These are phyloP conservation scores for Kodamaea hsintzibuensis DNA, from an alignment of 805 yeast genomes.

Conservation along the genomic window DNA sequence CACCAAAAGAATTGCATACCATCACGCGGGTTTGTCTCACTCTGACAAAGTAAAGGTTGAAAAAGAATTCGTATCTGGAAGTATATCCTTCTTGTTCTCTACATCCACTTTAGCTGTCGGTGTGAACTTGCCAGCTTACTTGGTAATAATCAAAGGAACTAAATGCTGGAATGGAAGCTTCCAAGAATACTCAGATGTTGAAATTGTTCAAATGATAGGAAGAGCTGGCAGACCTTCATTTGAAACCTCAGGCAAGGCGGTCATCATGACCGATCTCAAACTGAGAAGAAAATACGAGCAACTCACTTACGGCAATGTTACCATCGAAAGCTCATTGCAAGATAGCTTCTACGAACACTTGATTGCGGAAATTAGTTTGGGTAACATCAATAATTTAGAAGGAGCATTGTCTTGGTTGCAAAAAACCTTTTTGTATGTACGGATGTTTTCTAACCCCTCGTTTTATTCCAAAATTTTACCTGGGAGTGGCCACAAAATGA, in stretches of 20 bases:
- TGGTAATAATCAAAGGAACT: constrained; percentile 63
- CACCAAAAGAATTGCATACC: constrained; percentile 48
- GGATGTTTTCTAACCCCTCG: constrained; percentile 43
- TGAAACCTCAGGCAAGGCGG: constrained; percentile 51
- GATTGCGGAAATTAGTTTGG: constrained; percentile 23
- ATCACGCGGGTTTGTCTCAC: constrained; percentile 57
- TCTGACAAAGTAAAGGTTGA: constrained; percentile 51
- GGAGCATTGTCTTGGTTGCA: constrained; percentile 49
- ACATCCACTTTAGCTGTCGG: constrained; percentile 65
- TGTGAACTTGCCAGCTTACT: constrained; percentile 60
- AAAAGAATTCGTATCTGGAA: constrained; percentile 42
- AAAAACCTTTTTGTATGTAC: constrained; percentile 49
- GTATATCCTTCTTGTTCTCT: constrained; percentile 48
- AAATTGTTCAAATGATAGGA: constrained; percentile 47
- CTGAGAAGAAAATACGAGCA: constrained; percentile 40
- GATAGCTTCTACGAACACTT: constrained; percentile 12
- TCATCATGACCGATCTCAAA: constrained; percentile 45
- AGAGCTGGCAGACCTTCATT: constrained; percentile 65
- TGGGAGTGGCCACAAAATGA: background rate
- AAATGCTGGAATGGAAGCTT: constrained; percentile 55
- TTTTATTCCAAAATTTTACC: constrained; percentile 21
- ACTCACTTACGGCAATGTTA: constrained; percentile 29
- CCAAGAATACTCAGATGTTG: constrained; percentile 56
- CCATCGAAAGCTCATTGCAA: constrained; percentile 44
- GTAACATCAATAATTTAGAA: constrained; percentile 35